Evolutionary conservation across 305 asterid species (phyloP).

Genomic region (Rubia tinctorum): DNA sequence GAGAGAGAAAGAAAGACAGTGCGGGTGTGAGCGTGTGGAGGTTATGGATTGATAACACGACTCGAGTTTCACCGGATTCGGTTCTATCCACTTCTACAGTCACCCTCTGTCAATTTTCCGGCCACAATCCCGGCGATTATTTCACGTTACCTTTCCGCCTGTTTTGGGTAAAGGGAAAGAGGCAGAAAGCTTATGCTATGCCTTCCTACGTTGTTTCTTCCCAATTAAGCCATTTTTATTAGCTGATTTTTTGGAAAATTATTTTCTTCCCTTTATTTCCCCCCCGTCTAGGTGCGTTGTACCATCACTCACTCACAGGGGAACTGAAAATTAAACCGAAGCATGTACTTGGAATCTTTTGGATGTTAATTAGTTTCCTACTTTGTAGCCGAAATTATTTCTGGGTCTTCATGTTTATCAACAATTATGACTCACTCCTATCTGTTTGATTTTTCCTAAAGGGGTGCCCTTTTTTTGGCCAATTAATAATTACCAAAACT

Average conservation of each 20-base stretch:
- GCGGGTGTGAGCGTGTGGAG: background rate
- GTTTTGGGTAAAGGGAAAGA: background rate
- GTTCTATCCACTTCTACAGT: background rate
- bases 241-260: background rate
- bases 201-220: background rate
- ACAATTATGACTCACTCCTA: slow-evolving; percentile 4
- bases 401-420: slow-evolving; percentile 7
- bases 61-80: background rate
- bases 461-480: background rate
- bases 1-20: background rate
- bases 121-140: background rate
- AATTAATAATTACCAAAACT: slow-evolving; percentile 14
- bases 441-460: background rate
- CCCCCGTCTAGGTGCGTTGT: background rate
- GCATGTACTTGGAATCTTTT: background rate
- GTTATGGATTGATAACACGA: slow-evolving; percentile 6
- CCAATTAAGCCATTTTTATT: slow-evolving; percentile 5
- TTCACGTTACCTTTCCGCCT: background rate
- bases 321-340: background rate
- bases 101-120: background rate
- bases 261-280: background rate
- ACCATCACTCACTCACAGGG: background rate
- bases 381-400: background rate
- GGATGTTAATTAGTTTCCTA: slow-evolving; percentile 6
- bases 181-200: background rate